A percentile compares a stretch with the other conserved stretches of the same genome.
These are phyloP conservation scores for Acacia confusa DNA, from an alignment of 306 rosid genomes.

Conservation along the genomic window DNA sequence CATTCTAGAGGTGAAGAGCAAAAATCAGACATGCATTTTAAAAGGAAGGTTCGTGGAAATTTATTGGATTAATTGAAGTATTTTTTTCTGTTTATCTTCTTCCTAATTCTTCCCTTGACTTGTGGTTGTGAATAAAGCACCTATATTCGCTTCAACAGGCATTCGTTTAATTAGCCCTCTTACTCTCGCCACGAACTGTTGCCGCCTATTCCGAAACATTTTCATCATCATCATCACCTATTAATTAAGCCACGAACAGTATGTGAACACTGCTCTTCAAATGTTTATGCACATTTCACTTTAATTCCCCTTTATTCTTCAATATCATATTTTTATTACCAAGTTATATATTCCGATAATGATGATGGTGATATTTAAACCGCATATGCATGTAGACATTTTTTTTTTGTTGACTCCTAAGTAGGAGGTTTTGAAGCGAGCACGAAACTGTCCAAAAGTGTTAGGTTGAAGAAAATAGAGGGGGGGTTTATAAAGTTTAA, in stretches of 20 bases:
- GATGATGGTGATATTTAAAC: no score
- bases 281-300: background rate
- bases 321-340: no score
- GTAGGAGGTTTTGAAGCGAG: background rate
- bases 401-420: no score
- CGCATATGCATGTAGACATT: no score
- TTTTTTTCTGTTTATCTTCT: background rate
- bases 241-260: background rate
- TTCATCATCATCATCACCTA: background rate
- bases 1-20: background rate
- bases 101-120: slow-evolving; percentile 28
- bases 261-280: background rate
- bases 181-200: background rate
- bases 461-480: slow-evolving; percentile 32
- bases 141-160: background rate
- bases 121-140: background rate
- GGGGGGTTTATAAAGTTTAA: background rate
- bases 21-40: background rate
- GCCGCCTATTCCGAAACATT: background rate
- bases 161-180: background rate
- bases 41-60: slow-evolving; percentile 14
- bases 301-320: background rate
- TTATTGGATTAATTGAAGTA: background rate
- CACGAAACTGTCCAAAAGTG: slow-evolving; percentile 19
- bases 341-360: no score